Base-by-base conservation (phyloP, 2,329 filamentous ascomycete genomes). In the Ophiocordyceps camponoti-leonardi region DNA sequence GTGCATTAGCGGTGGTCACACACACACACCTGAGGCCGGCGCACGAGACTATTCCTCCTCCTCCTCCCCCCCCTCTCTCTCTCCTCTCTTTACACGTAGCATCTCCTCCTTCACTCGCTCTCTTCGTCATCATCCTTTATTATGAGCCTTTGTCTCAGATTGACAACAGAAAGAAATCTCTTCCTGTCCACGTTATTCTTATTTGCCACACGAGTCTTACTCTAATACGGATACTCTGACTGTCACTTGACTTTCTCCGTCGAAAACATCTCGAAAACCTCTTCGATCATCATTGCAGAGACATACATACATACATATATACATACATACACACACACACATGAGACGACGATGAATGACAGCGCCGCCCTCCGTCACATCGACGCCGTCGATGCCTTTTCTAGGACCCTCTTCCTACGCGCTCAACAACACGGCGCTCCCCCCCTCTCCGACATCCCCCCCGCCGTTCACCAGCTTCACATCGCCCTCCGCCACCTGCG, bases 401-500 rank as follows among this genome's bases (percentile, higher is more conserved):
- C 74, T 42, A 68, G 70, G 42, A 66, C 67, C 43, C 65, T 79
- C 16, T 77, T 73, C 54, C 66, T 72, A 45, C 71, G 72, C 48
- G 67, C 70, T 44, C 69, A 69, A 50, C 54, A 61, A 22, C 56
- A 54, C 16, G 61, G 65, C 23, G 65, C 69, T 3, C 66, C 68
- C 16, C 60, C 65, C 3, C 65, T 70, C 40, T 73, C 77, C 47
- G 65, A 71, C 41, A 64, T 75, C 42, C 66, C 72, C 14, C 55
- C 60, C 14, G 67, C 69, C 33, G 67, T 79, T 37, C 69, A 68
- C 46, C 64, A 64, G 41, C 62, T 81, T 39, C 70, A 79, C 51
- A 67, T 67, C 6, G 69, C 71, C 13, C 62, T 81, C 7, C 71
- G 73, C 46, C 71, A 79, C 52, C 62, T 81, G 23, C 73, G 72